These are phyloP conservation scores for Leptoxyphium fumago DNA, from an alignment of 2,329 filamentous ascomycete genomes.

Conservation along the genomic window DNA sequence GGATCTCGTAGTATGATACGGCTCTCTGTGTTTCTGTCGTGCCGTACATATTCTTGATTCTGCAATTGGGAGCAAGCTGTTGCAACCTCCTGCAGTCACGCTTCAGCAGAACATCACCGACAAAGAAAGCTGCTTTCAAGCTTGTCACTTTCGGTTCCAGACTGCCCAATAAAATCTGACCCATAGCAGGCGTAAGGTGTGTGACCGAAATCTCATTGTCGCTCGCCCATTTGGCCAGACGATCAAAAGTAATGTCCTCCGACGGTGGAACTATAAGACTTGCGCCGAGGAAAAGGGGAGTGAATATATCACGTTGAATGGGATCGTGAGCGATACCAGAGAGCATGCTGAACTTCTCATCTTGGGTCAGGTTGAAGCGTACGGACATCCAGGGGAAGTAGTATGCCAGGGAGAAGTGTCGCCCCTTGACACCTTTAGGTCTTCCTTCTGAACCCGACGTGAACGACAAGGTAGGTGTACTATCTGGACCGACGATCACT, in stretches of 20 bases:
- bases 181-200: conserved; percentile 92
- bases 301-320: conserved; percentile 67
- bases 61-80: conserved; percentile 56
- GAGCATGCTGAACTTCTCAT: conserved; percentile 68
- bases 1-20: conserved; percentile 72
- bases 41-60: conserved; percentile 76
- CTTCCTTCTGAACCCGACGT: conserved; percentile 55
- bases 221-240: conserved; percentile 75
- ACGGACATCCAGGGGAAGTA: conserved; percentile 94
- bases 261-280: conserved; percentile 62
- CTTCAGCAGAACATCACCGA: conserved; percentile 79
- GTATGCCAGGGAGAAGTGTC: conserved; percentile 71
- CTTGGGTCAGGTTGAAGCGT: conserved; percentile 56
- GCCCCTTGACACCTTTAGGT: conserved; percentile 75
- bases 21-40: conserved; percentile 73
- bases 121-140: conserved; percentile 72
- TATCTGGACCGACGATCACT: conserved; percentile 75
- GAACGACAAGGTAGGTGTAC: conserved; percentile 53
- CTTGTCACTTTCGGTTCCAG: conserved; percentile 48
- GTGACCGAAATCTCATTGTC: conserved; percentile 61
- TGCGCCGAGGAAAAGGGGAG: conserved; percentile 72
- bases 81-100: conserved; percentile 67
- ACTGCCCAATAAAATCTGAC: conserved; percentile 79
- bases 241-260: conserved; percentile 78
- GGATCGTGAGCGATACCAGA: conserved; percentile 65